Conservation (phyloP, 345 rosid species). For the Corymbia maculata region DNA sequence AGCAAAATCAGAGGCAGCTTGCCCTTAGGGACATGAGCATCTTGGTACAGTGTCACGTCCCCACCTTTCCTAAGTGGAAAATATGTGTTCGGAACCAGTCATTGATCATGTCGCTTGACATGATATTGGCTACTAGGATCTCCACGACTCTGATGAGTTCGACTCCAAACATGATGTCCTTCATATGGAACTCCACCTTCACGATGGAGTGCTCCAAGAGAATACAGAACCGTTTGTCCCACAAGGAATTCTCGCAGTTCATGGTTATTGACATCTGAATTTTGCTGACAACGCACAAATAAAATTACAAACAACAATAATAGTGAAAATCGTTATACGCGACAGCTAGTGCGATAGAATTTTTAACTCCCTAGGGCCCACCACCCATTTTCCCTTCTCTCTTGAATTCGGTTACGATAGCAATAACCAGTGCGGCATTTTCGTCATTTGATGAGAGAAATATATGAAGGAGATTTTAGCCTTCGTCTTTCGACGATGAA, state of each 20-base stretch:
- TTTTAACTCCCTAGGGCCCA: too few relatives aligned
- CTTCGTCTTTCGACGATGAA: too few relatives aligned
- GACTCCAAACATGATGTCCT: slow-evolving; percentile 64
- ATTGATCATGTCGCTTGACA: slow-evolving; percentile 22
- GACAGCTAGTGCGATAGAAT: too few relatives aligned
- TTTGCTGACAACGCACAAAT: too few relatives aligned
- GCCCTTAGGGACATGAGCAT: slow-evolving; percentile 47
- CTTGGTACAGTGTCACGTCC: slow-evolving; percentile 50
- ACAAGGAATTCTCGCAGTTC: slow-evolving; percentile 51
- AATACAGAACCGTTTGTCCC: slow-evolving; percentile 54
- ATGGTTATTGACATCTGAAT: background rate
- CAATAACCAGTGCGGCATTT: too few relatives aligned
- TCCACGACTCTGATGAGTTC: slow-evolving; percentile 49
- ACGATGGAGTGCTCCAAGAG: slow-evolving; percentile 45
- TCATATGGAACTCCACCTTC: slow-evolving; percentile 47
- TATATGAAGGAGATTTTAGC: too few relatives aligned
- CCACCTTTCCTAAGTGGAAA: slow-evolving; percentile 57
- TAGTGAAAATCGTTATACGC: too few relatives aligned
- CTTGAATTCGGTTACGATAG: too few relatives aligned
- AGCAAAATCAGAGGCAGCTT: slow-evolving; percentile 40
- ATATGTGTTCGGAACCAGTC: slow-evolving; percentile 44
- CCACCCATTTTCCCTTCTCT: too few relatives aligned
- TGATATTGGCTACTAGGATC: slow-evolving; percentile 23
- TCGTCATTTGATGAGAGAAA: too few relatives aligned
- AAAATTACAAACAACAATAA: too few relatives aligned